Conservation (phyloP, 2,329 filamentous ascomycete genomes). For the Aspergillus piperis region DNA sequence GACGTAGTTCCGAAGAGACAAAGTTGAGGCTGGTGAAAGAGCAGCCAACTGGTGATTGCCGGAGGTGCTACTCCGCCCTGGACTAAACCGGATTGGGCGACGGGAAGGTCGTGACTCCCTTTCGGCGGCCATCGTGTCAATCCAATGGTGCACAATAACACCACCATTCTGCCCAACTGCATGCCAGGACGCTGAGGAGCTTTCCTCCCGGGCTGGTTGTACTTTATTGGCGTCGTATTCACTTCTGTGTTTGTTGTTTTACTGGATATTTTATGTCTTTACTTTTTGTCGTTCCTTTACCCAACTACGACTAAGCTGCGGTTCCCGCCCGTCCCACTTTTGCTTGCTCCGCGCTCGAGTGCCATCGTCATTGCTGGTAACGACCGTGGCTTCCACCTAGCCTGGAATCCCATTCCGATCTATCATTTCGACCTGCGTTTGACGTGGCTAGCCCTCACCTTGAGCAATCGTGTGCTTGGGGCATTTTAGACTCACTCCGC, state of each 20-base stretch:
- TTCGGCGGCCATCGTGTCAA: background rate
- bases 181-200: slow-evolving; percentile 16
- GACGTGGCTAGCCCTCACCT: background rate
- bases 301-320: slow-evolving; percentile 14
- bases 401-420: background rate
- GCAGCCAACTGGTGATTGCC: background rate
- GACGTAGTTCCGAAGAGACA: too few relatives aligned
- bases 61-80: slow-evolving; percentile 4
- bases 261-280: slow-evolving; percentile 7
- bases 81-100: slow-evolving; percentile 3
- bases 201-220: slow-evolving; percentile 4
- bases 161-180: slow-evolving; percentile 9
- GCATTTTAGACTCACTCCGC: background rate
- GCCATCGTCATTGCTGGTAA: slow-evolving; percentile 9
- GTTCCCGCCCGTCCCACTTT: slow-evolving; percentile 25
- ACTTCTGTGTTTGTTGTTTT: slow-evolving; percentile 9
- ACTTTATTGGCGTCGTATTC: background rate
- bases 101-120: slow-evolving; percentile 5
- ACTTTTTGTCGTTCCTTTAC: slow-evolving; percentile 23
- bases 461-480: background rate
- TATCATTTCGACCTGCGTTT: background rate
- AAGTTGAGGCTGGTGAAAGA: too few relatives aligned
- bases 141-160: slow-evolving; percentile 9
- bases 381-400: slow-evolving; percentile 9
- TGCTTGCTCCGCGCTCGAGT: slow-evolving; percentile 14